These are phyloP conservation scores for Neofusicoccum sp. DNA, from an alignment of 2,329 filamentous ascomycete species.

Conservation along the genomic window DNA sequence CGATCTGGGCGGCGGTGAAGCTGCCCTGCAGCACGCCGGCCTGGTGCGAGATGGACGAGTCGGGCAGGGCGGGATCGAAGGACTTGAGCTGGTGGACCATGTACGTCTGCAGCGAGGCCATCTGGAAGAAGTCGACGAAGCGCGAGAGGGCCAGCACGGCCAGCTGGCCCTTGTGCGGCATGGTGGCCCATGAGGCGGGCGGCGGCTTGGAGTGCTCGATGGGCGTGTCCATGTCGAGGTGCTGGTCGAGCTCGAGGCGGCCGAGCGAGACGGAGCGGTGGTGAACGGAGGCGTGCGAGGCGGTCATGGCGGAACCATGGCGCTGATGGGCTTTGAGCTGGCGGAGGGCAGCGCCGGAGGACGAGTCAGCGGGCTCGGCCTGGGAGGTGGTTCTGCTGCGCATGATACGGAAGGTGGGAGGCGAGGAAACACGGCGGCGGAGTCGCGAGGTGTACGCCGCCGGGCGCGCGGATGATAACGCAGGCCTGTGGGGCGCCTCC, in stretches of 20 bases:
- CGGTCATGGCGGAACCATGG: constrained; percentile 17
- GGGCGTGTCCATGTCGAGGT: constrained; percentile 20
- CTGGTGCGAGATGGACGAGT: constrained; percentile 49
- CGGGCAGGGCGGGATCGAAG: constrained; percentile 47
- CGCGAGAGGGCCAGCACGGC: constrained; percentile 44
- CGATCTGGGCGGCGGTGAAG: constrained; percentile 47
- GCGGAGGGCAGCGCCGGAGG: constrained; percentile 17
- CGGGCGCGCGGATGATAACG: constrained; percentile 5
- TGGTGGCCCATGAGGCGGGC: constrained; percentile 39
- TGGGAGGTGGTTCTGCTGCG: constrained; percentile 20
- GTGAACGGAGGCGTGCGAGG: not conserved
- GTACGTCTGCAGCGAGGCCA: constrained; percentile 48
- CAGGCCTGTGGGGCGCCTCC: constrained; percentile 11
- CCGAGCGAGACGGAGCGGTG: constrained; percentile 19
- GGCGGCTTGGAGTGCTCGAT: constrained; percentile 19
- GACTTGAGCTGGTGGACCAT: constrained; percentile 48
- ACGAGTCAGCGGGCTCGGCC: constrained; percentile 20
- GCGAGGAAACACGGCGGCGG: not conserved
- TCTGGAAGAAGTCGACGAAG: constrained; percentile 50
- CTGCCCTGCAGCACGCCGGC: constrained; percentile 45
- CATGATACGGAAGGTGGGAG: constrained; percentile 13
- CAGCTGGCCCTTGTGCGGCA: constrained; percentile 46
- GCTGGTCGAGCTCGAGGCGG: constrained; percentile 16
- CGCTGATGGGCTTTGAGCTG: constrained; percentile 20
- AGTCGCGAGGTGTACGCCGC: not conserved